Evolutionary conservation across 2,329 filamentous ascomycete genomes (phyloP).

Genomic region (Fusarium sp.): DNA sequence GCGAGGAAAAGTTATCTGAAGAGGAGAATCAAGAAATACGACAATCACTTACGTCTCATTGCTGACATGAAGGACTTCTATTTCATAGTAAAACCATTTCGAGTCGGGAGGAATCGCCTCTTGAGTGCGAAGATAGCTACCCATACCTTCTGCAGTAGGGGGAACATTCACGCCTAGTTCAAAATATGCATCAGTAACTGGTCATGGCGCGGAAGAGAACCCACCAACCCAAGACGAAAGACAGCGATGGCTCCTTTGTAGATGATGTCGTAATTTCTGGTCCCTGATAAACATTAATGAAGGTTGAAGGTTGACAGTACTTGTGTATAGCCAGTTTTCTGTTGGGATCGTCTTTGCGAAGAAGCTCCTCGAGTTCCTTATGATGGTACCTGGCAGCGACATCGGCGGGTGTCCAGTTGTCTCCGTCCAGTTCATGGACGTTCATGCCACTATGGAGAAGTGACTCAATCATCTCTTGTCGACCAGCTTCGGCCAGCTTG

Average conservation of each 20-base stretch:
- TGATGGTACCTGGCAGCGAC: not conserved
- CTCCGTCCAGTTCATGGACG: not conserved
- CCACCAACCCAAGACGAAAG: not conserved
- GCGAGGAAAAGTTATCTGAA: not conserved
- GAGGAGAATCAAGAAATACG: not conserved
- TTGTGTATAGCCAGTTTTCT: not conserved
- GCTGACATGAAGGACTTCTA: not conserved
- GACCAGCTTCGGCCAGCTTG: not conserved
- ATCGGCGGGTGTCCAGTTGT: not conserved
- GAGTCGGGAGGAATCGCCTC: not conserved
- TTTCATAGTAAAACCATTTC: not conserved
- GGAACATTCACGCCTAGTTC: not conserved
- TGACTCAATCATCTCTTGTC: not conserved
- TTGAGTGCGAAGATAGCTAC: not conserved
- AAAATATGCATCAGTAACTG: not conserved
- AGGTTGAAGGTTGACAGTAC: not conserved
- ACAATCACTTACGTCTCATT: not conserved
- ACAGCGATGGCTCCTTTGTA: not conserved
- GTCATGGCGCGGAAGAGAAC: not conserved
- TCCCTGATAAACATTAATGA: not conserved
- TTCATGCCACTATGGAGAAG: not conserved
- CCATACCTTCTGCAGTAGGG: not conserved
- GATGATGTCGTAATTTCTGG: not conserved
- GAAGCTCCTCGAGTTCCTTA: not conserved
- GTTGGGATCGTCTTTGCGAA: not conserved